These are phyloP conservation scores for Colletotrichum tamarilloi DNA, from an alignment of 2,329 filamentous ascomycete genomes.

Conservation along the genomic window DNA sequence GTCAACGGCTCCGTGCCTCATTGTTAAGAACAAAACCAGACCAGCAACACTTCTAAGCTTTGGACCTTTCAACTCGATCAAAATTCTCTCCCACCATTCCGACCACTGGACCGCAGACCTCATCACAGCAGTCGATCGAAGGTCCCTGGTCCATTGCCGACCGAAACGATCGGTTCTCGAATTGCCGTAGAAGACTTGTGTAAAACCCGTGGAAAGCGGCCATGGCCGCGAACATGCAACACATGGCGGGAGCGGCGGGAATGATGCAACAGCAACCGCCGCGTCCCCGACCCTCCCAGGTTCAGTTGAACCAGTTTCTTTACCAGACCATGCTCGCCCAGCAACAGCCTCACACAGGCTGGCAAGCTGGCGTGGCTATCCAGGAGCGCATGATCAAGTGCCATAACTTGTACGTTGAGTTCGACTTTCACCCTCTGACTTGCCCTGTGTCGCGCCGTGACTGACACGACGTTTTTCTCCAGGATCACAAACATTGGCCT, in stretches of 20 bases:
- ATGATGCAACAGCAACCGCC: conserved; percentile 53
- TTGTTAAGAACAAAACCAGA: conserved; percentile 27
- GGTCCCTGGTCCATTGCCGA: conserved; percentile 8
- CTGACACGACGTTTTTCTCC: conserved; percentile 15
- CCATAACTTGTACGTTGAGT: conserved; percentile 52
- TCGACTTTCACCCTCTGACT: conserved; percentile 4
- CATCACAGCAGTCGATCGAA: conserved; percentile 13
- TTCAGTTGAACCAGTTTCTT: conserved; percentile 51
- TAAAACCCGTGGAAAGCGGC: conserved; percentile 49
- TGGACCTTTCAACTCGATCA: neutral
- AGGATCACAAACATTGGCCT: conserved; percentile 65
- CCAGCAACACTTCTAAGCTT: neutral
- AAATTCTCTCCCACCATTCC: neutral
- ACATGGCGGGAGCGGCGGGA: conserved; percentile 61
- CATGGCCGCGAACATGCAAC: conserved; percentile 71
- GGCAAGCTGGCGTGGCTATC: conserved; percentile 52
- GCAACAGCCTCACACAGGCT: conserved; percentile 47
- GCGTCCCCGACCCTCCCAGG: conserved; percentile 47
- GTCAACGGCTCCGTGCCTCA: conserved; percentile 38
- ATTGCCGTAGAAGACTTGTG: conserved; percentile 24
- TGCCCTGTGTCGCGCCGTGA: neutral
- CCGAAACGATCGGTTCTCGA: conserved; percentile 17
- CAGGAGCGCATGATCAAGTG: conserved; percentile 56
- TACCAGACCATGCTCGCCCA: conserved; percentile 52
- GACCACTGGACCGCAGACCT: conserved; percentile 4